These are phyloP conservation scores for Amylostereum areolatum DNA, from an alignment of 1,284 basidiomycete genomes.

Conservation along the genomic window DNA sequence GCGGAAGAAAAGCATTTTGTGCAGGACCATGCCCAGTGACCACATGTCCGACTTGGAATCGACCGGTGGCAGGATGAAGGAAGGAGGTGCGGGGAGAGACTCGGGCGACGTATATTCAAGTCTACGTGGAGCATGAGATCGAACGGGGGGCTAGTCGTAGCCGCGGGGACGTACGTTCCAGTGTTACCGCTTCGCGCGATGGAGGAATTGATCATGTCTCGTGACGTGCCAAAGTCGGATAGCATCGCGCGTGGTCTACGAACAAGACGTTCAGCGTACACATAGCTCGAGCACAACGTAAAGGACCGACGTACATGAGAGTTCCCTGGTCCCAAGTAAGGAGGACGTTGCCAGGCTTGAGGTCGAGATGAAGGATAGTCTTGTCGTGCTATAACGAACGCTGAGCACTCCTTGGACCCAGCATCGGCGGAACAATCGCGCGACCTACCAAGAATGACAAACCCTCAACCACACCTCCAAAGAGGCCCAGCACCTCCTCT, in stretches of 20 bases:
- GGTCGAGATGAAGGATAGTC: conserved; percentile 84
- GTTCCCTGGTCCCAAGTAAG: conserved; percentile 89
- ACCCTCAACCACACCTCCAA: conserved; percentile 74
- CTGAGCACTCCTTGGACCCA: background rate
- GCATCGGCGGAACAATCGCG: background rate
- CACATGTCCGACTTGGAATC: conserved; percentile 90
- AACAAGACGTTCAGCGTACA: background rate
- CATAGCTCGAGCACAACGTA: conserved; percentile 3
- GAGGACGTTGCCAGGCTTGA: conserved; percentile 91
- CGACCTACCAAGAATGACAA: conserved; percentile 75
- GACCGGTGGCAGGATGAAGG: conserved; percentile 64
- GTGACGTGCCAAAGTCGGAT: conserved; percentile 92
- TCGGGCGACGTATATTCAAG: conserved; percentile 84
- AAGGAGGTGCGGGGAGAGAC: conserved; percentile 65
- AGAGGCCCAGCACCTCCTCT: conserved; percentile 73
- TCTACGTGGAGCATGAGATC: conserved; percentile 28
- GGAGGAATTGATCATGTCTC: conserved; percentile 74
- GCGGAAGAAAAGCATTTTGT: conserved; percentile 86
- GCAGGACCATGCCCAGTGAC: conserved; percentile 87
- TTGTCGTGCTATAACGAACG: conserved; percentile 59
- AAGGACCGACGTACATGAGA: conserved; percentile 51
- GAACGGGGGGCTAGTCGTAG: background rate
- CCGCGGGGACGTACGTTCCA: conserved; percentile 67
- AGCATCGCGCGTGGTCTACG: conserved; percentile 78
- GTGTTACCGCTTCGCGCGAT: conserved; percentile 81